A percentile compares a stretch with the other conserved stretches of the same genome.
Evolutionary conservation across 495 filamentous ascomycete genomes (phyloP).

Genomic region (Neurospora sp.): DNA sequence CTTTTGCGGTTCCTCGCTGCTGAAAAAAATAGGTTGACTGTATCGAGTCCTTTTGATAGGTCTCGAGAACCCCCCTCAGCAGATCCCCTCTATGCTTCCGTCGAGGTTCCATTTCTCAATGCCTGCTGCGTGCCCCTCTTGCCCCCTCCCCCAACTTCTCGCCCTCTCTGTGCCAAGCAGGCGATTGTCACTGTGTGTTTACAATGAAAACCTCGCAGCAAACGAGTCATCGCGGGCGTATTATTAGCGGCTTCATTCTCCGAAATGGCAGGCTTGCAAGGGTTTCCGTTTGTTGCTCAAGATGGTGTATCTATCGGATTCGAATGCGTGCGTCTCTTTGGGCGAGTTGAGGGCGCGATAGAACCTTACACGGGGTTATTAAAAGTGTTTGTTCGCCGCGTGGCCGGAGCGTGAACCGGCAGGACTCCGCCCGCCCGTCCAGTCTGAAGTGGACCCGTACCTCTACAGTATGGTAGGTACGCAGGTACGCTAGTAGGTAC

Average conservation of each 20-base stretch:
- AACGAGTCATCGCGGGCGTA: background rate
- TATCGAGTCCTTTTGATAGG: background rate
- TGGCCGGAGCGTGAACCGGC: background rate
- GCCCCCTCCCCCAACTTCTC: background rate
- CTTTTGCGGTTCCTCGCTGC: background rate
- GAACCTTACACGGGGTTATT: background rate
- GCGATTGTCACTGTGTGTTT: background rate
- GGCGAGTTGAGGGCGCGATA: background rate
- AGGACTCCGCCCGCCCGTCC: background rate
- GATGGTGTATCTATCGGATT: background rate
- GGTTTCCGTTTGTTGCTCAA: background rate
- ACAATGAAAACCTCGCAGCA: background rate
- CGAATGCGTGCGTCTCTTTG: background rate
- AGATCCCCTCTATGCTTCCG: background rate
- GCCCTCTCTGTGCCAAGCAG: background rate
- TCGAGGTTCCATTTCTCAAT: background rate
- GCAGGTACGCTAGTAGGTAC: background rate
- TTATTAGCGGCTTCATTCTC: background rate
- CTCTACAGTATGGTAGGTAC: background rate
- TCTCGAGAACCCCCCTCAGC: background rate
- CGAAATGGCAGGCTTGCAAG: background rate
- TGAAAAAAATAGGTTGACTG: background rate
- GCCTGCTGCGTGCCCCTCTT: too few species aligned
- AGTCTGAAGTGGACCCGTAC: background rate
- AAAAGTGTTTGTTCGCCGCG: background rate